These are phyloP conservation scores for Balansia obtecta DNA, from an alignment of 2,329 filamentous ascomycete genomes.

Conservation along the genomic window DNA sequence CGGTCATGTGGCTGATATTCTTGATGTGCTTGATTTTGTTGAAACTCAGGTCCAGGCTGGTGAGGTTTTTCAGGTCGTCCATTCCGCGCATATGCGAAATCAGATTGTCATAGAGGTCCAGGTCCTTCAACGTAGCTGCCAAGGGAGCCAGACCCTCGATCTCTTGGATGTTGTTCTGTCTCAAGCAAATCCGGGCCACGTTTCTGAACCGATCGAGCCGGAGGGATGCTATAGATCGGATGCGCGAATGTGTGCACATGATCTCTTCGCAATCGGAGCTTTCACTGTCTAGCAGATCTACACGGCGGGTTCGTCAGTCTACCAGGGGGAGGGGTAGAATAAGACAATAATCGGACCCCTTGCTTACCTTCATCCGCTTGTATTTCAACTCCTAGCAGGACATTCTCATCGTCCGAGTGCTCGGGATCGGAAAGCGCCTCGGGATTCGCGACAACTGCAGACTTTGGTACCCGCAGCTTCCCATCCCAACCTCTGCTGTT, in stretches of 20 bases:
- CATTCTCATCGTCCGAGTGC: slow-evolving; percentile 61
- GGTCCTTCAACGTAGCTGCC: slow-evolving; percentile 58
- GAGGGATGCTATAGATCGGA: slow-evolving; percentile 65
- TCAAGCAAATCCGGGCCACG: slow-evolving; percentile 69
- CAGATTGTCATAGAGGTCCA: slow-evolving; percentile 95
- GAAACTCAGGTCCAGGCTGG: slow-evolving; percentile 81
- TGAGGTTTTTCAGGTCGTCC: slow-evolving; percentile 64
- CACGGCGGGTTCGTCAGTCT: slow-evolving; percentile 10
- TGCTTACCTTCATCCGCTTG: slow-evolving; percentile 64
- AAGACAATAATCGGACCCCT: background rate
- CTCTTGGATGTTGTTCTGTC: slow-evolving; percentile 77
- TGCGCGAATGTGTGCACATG: slow-evolving; percentile 76
- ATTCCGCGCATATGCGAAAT: slow-evolving; percentile 78
- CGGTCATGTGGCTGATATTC: slow-evolving; percentile 62
- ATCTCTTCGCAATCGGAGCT: slow-evolving; percentile 60
- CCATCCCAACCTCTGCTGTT: slow-evolving; percentile 71
- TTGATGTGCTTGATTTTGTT: slow-evolving; percentile 99
- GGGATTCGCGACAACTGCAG: slow-evolving; percentile 54
- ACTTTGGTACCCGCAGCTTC: slow-evolving; percentile 61
- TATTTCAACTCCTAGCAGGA: slow-evolving; percentile 61
- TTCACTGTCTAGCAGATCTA: slow-evolving; percentile 50
- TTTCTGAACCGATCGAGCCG: slow-evolving; percentile 74
- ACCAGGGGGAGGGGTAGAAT: background rate
- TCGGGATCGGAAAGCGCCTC: slow-evolving; percentile 77
- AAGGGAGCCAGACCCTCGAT: slow-evolving; percentile 63